These are phyloP conservation scores for Aquilaria sinensis DNA, from an alignment of 345 rosid genomes.

Conservation along the genomic window DNA sequence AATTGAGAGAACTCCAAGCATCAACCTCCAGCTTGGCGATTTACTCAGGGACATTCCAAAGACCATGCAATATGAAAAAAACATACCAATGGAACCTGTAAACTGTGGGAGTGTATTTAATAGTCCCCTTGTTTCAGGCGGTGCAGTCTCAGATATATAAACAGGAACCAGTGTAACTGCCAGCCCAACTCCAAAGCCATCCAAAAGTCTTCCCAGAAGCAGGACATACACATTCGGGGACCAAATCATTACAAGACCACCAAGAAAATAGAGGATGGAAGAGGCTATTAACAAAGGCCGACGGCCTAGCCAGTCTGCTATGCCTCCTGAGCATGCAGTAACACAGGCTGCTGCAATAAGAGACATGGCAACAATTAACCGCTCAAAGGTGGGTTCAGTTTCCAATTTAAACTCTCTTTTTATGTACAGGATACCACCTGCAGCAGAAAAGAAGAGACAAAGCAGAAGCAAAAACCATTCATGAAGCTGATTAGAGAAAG, in stretches of 20 bases:
- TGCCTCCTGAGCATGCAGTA: constrained; percentile 71
- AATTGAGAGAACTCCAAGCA: constrained; percentile 80
- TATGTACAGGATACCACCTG: constrained; percentile 85
- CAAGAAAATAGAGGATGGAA: constrained; percentile 52
- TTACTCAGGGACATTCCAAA: constrained; percentile 72
- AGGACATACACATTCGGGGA: constrained; percentile 74
- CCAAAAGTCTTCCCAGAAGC: constrained; percentile 76
- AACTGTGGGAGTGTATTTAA: constrained; percentile 89
- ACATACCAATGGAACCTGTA: constrained; percentile 84
- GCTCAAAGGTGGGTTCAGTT: constrained; percentile 64
- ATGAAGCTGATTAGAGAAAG: neutral
- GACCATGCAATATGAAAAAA: constrained; percentile 75
- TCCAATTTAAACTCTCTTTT: constrained; percentile 68
- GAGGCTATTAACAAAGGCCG: constrained; percentile 75
- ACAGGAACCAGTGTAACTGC: constrained; percentile 80
- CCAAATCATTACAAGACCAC: constrained; percentile 84
- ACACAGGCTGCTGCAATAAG: constrained; percentile 78
- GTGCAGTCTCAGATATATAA: constrained; percentile 90
- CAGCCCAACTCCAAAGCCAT: constrained; percentile 84
- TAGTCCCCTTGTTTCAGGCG: constrained; percentile 75
- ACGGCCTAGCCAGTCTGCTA: constrained; percentile 77
- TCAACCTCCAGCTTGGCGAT: constrained; percentile 82
- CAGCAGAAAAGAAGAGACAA: constrained; percentile 7
- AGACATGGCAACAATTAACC: constrained; percentile 78
- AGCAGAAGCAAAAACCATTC: neutral